Conservation (phyloP, 1,139 yeast species). For the Suhomyces chickasaworum region DNA sequence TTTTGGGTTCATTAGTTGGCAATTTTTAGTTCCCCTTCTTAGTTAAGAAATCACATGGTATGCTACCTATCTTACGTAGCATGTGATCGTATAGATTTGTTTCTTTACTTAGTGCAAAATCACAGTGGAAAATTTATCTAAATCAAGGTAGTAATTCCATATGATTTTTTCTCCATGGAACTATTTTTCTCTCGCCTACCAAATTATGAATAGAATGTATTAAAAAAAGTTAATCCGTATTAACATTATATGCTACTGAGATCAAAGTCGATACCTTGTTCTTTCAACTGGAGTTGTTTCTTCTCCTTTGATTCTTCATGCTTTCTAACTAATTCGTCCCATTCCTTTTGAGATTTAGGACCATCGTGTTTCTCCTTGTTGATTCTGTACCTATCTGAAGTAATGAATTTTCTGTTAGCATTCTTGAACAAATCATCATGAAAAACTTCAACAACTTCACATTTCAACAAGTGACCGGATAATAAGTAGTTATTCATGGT, state of each 20-base stretch:
- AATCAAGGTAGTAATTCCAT: not conserved
- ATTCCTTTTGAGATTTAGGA: slow-evolving; percentile 58
- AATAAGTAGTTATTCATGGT: slow-evolving; percentile 93
- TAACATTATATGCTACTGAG: slow-evolving; percentile 18
- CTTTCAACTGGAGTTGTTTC: slow-evolving; percentile 50
- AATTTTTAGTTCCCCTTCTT: not conserved
- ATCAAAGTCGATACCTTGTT: slow-evolving; percentile 56
- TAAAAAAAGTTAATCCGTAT: not conserved
- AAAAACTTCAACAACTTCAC: slow-evolving; percentile 55
- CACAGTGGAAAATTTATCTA: not conserved
- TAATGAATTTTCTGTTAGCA: slow-evolving; percentile 54
- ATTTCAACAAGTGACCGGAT: slow-evolving; percentile 79
- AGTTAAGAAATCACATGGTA: not conserved
- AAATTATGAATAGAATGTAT: not conserved
- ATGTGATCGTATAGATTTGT: not conserved
- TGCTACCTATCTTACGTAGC: not conserved
- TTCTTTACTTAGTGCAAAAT: not conserved
- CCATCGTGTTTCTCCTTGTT: slow-evolving; percentile 57
- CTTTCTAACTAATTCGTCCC: slow-evolving; percentile 50
- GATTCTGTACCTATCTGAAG: slow-evolving; percentile 64
- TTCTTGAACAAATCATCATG: slow-evolving; percentile 54
- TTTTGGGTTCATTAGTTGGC: not conserved
- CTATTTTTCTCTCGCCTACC: not conserved
- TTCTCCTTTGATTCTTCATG: slow-evolving; percentile 48
- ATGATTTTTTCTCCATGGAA: not conserved